These are phyloP conservation scores for Stagonosporopsis rhizophila DNA, from an alignment of 2,329 filamentous ascomycete species.

Conservation along the genomic window DNA sequence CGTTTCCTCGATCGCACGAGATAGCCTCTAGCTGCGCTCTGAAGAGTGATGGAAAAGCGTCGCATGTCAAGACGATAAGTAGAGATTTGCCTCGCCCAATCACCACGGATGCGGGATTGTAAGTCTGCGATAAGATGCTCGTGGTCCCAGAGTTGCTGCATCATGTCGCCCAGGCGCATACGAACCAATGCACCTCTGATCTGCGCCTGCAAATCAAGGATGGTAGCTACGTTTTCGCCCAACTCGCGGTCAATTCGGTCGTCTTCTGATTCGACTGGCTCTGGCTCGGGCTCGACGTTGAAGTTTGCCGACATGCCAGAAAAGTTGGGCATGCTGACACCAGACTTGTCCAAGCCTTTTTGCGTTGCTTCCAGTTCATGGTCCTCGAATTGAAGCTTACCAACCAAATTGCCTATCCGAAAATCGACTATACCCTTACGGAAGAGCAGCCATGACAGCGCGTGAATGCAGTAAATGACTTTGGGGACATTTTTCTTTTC, in stretches of 20 bases:
- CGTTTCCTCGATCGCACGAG: conserved; percentile 70
- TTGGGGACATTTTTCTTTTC: conserved; percentile 99
- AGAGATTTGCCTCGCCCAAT: conserved; percentile 83
- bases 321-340: conserved; percentile 96
- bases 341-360: conserved; percentile 94
- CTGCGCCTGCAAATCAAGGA: conserved; percentile 86
- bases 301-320: conserved; percentile 97
- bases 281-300: conserved; percentile 82
- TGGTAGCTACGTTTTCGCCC: conserved; percentile 72
- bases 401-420: conserved; percentile 93
- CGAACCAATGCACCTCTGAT: conserved; percentile 81
- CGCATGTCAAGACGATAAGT: conserved; percentile 85
- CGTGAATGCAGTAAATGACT: conserved; percentile 98
- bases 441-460: conserved; percentile 95
- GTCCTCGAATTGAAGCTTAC: conserved; percentile 95
- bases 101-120: conserved; percentile 85
- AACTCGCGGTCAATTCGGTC: conserved; percentile 85
- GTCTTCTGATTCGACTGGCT: conserved; percentile 83
- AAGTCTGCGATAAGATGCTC: conserved; percentile 81
- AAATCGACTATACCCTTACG: conserved; percentile 95
- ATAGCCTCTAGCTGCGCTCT: conserved; percentile 80
- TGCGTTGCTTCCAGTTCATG: conserved; percentile 97
- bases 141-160: conserved; percentile 89
- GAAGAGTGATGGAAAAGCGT: conserved; percentile 77
- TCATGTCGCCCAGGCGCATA: conserved; percentile 77